Base-by-base conservation (phyloP, 2,329 filamentous ascomycete species). In the Cercospora sojina region DNA sequence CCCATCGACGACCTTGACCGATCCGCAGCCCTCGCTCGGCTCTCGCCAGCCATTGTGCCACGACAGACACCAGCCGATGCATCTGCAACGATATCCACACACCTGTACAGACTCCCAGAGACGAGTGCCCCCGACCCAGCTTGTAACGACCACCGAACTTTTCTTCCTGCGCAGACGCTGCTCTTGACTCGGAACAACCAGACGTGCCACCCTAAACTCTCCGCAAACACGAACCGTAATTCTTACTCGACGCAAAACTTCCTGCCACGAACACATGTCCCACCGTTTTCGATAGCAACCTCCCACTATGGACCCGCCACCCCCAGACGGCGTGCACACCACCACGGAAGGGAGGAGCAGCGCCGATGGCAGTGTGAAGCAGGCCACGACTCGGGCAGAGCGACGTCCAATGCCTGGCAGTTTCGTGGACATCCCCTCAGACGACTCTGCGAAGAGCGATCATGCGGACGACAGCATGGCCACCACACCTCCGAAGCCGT, bases 401-500 rank as follows among this genome's bases (percentile, higher is more conserved):
- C 62, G 55, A 35, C 64, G 41, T 29, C 32, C 62, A 41, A 49
- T 67, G 20, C 65, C 65, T 32, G 57, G 60, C 12, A 64, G 38
- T 3, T 59, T 57, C n/a, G 61, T 62, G 20, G 61, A 67, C 18
- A 64, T 63, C 0, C 64, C 64, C n/a, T 66, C 64, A 23, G 60
- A 66, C 27, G 58, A 27, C 18, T 64, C 65, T 27, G 29, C 61
- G 9, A 57, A 61, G n/a, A 60, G 55, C 56, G 51, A 66, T 23
- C 43, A 49, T 10, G 53, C 47, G n/a, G n/a, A 63, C 59, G 62
- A 63, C 23, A 64, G 55, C 62, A 63, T 57, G n/a, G 62, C 62
- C n/a, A 69, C 68, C 9, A 68, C 70, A 23, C 68, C 66, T 9
- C 63, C 65, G 12, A 61, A 55, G 18, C 57, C 27, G 27, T 62